phyloP scores from a whole-genome alignment of 768 basidiomycete genomes.

The Mycena floridula region DNA sequence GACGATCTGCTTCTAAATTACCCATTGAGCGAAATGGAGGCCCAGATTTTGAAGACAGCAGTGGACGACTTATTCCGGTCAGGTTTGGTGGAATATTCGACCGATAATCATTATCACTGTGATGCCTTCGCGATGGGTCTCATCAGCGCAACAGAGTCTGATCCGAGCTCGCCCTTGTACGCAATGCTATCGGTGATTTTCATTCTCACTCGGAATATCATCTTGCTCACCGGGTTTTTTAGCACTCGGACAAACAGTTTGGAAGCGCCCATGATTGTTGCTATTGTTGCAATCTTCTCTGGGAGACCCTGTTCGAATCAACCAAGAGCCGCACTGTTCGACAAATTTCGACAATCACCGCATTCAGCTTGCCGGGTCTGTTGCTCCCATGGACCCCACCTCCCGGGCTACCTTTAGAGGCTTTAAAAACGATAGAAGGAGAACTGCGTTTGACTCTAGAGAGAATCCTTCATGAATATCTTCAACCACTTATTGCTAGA shows the following conservation, averaged over 20 bases:
- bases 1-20: not conserved
- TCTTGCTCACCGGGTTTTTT: no score
- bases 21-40: not conserved
- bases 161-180: no score
- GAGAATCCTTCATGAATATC: not conserved
- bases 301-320: not conserved
- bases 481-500: not conserved
- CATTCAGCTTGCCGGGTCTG: not conserved
- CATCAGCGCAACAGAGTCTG: not conserved
- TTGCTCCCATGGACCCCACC: not conserved
- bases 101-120: not conserved
- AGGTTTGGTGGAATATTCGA: not conserved
- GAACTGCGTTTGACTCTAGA: not conserved
- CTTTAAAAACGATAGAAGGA: not conserved
- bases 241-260: no score
- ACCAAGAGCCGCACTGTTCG: not conserved
- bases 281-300: not conserved
- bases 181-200: no score
- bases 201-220: no score
- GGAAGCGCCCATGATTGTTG: not conserved
- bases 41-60: not conserved
- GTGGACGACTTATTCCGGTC: not conserved
- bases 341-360: not conserved
- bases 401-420: not conserved
- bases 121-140: not conserved